Evolutionary conservation across 2,329 filamentous ascomycete species (phyloP).

Genomic region (Sarocladiaceae sp.): DNA sequence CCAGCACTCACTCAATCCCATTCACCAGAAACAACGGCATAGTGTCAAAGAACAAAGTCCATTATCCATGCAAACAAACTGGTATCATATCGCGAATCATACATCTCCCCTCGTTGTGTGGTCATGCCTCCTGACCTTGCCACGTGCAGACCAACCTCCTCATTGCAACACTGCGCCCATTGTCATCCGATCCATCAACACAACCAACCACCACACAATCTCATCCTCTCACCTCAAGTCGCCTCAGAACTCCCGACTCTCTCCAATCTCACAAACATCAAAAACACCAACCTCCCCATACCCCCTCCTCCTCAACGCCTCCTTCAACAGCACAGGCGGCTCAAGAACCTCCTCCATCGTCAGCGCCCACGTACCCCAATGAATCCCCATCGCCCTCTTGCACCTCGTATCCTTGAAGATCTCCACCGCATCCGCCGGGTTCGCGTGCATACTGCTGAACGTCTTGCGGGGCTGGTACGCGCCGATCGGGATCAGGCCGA

Average conservation of each 20-base stretch:
- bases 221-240: neutral
- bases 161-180: too few species aligned
- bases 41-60: too few species aligned
- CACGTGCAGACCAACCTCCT: neutral
- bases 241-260: conserved; percentile 70
- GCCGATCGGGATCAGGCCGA: conserved; percentile 90
- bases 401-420: conserved; percentile 85
- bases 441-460: conserved; percentile 79
- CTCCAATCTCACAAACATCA: conserved; percentile 80
- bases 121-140: too few species aligned
- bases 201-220: neutral
- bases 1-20: too few species aligned
- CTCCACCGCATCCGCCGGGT: conserved; percentile 82
- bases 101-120: too few species aligned
- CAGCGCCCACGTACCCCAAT: conserved; percentile 89
- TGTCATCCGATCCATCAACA: neutral
- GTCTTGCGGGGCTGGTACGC: conserved; percentile 72
- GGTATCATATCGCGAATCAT: too few species aligned
- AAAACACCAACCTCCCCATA: conserved; percentile 70
- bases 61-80: too few species aligned
- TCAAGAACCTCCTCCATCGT: conserved; percentile 83
- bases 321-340: conserved; percentile 67
- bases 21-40: too few species aligned
- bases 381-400: conserved; percentile 74
- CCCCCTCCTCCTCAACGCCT: conserved; percentile 65